A percentile compares a stretch with the other conserved stretches of the same genome.
These are phyloP conservation scores for Haplosporangium gracile DNA, from an alignment of 192 early-diverging fungal genomes.

Conservation along the genomic window DNA sequence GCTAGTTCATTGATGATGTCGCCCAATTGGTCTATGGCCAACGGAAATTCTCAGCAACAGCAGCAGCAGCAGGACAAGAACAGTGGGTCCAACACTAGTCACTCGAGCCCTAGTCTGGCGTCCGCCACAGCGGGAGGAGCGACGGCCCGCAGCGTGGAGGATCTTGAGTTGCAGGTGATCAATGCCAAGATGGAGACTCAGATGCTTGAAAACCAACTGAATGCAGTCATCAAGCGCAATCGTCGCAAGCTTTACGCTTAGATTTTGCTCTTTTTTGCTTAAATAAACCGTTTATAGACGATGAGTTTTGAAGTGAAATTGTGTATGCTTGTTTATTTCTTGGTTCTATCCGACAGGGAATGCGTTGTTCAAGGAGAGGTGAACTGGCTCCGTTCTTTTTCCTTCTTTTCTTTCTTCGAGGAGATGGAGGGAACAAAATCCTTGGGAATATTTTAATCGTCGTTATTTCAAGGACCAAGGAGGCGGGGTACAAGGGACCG, in stretches of 20 bases:
- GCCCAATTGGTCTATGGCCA: slow-evolving; percentile 27
- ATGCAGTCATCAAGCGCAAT: slow-evolving; percentile 54
- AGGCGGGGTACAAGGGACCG: too few relatives aligned
- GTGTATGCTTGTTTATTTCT: too few relatives aligned
- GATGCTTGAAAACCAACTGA: slow-evolving; percentile 53
- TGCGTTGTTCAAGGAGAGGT: too few relatives aligned
- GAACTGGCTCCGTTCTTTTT: too few relatives aligned
- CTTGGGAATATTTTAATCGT: too few relatives aligned
- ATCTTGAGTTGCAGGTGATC: slow-evolving; percentile 52
- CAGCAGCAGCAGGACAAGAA: slow-evolving; percentile 13
- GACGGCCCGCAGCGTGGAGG: slow-evolving; percentile 40
- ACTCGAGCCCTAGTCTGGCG: not conserved
- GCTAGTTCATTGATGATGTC: slow-evolving; percentile 31
- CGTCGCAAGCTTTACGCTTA: slow-evolving; percentile 53
- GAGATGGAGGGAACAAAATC: too few relatives aligned
- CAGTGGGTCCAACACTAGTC: not conserved
- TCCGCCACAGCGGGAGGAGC: not conserved
- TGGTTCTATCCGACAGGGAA: too few relatives aligned
- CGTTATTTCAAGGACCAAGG: too few relatives aligned
- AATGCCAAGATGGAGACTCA: slow-evolving; percentile 57
- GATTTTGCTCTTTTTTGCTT: not conserved
- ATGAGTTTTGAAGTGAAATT: too few relatives aligned
- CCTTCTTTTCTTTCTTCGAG: too few relatives aligned
- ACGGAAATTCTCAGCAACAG: slow-evolving; percentile 6
- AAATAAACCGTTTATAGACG: not conserved